Conservation (phyloP, 1,284 basidiomycete genomes). For the Xerocomus nothofagi region DNA sequence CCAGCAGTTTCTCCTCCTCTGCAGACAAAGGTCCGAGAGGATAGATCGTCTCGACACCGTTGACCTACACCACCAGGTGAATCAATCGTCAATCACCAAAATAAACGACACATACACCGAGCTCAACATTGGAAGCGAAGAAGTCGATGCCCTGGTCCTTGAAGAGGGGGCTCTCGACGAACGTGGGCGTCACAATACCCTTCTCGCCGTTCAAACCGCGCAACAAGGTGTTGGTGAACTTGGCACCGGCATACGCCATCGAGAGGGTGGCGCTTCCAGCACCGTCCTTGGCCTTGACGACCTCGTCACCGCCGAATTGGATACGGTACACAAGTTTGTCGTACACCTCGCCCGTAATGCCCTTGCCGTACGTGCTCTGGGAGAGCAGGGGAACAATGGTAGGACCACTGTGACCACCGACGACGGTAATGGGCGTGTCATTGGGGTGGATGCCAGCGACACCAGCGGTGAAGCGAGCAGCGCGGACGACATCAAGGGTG, state of each 20-base stretch:
- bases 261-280: conserved; percentile 88
- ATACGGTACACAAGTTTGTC: conserved; percentile 79
- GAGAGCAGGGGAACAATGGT: conserved; percentile 96
- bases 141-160: conserved; percentile 83
- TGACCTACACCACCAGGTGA: conserved; percentile 46
- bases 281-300: conserved; percentile 88
- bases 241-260: conserved; percentile 93
- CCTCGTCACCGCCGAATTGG: conserved; percentile 92
- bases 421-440: conserved; percentile 79
- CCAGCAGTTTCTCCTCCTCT: conserved; percentile 85
- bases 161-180: conserved; percentile 84
- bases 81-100: not conserved
- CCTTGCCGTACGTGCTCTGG: conserved; percentile 69
- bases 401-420: conserved; percentile 95
- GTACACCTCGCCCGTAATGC: conserved; percentile 58
- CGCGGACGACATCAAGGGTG: conserved; percentile 95
- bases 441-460: conserved; percentile 68
- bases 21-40: conserved; percentile 74
- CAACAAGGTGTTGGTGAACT: conserved; percentile 83
- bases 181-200: conserved; percentile 81
- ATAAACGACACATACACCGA: conserved; percentile 65
- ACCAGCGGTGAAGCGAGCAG: conserved; percentile 86
- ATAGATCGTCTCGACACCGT: conserved; percentile 91
- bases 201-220: conserved; percentile 87
- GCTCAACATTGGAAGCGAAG: conserved; percentile 90